Conservation (phyloP, 2,329 filamentous ascomycete genomes). For the Blastomyces parvus region DNA sequence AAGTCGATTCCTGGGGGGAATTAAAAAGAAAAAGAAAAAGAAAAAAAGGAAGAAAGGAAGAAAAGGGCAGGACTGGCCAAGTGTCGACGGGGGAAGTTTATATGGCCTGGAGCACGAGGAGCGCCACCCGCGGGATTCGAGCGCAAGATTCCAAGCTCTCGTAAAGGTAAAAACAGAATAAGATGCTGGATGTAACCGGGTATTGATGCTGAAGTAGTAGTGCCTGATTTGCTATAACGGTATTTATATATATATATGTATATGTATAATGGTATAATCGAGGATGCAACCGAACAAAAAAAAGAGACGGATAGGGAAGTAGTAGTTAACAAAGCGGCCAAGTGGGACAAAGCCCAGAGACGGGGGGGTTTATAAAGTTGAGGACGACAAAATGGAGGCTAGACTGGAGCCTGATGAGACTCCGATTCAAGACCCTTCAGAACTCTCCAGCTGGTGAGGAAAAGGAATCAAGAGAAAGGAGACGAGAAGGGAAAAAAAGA, state of each 20-base stretch:
- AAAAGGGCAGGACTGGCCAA: too few relatives aligned
- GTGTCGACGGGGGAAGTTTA: background rate
- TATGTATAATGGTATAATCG: background rate
- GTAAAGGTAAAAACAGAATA: background rate
- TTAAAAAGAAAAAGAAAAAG: too few relatives aligned
- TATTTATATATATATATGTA: too few relatives aligned
- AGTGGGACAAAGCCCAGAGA: conserved; percentile 18
- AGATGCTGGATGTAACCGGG: background rate
- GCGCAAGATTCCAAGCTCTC: background rate
- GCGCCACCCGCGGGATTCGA: conserved; percentile 1
- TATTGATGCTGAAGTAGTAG: background rate
- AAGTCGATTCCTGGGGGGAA: too few relatives aligned
- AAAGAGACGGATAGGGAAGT: conserved; percentile 6
- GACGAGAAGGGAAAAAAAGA: conserved; percentile 10
- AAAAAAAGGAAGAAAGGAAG: too few relatives aligned
- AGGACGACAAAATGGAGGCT: conserved; percentile 17
- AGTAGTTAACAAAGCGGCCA: too few relatives aligned
- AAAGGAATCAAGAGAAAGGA: conserved; percentile 10
- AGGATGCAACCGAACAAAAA: conserved; percentile 7
- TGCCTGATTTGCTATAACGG: background rate
- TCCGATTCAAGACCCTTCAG: conserved; percentile 3
- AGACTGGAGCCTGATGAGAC: conserved; percentile 8
- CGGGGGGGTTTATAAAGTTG: conserved; percentile 3
- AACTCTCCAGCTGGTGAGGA: conserved; percentile 7
- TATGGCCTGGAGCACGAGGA: too few relatives aligned